Evolutionary conservation across 2,329 filamentous ascomycete genomes (phyloP).

Genomic region (Aspergillus floridensis): DNA sequence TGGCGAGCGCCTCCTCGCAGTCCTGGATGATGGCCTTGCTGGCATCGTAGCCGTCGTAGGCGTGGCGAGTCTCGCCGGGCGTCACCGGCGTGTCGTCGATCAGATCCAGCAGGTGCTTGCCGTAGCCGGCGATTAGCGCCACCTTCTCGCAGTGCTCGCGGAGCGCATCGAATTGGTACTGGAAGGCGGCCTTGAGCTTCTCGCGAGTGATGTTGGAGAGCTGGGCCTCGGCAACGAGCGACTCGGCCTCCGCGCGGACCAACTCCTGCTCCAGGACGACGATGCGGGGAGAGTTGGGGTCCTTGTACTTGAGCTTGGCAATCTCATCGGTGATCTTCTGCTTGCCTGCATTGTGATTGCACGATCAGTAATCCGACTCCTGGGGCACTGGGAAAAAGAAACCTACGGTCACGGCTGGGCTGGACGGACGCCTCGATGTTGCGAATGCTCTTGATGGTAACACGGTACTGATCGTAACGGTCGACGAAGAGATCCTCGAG

Average conservation of each 20-base stretch:
- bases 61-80: conserved; percentile 89
- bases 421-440: conserved; percentile 99
- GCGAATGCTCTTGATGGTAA: conserved; percentile 98
- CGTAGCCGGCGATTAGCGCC: conserved; percentile 94
- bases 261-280: conserved; percentile 98
- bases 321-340: conserved; percentile 99
- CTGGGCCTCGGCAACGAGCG: conserved; percentile 96
- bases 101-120: conserved; percentile 95
- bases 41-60: conserved; percentile 97
- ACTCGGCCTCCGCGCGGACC: conserved; percentile 95
- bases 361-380: conserved; percentile 2
- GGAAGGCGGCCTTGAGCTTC: conserved; percentile 97
- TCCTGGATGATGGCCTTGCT: conserved; percentile 99
- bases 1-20: conserved; percentile 94
- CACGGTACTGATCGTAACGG: conserved; percentile 97
- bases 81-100: conserved; percentile 97
- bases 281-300: conserved; percentile 96
- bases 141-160: conserved; percentile 98
- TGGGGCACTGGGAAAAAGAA: neutral
- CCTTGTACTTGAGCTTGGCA: conserved; percentile 98
- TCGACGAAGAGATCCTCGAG: conserved; percentile 98
- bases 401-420: conserved; percentile 86
- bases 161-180: conserved; percentile 96
- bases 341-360: conserved; percentile 62
- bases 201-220: conserved; percentile 99